A percentile compares a stretch with the other conserved stretches of the same genome.
Conservation (phyloP, 768 basidiomycete species). For the Mycena venus region DNA sequence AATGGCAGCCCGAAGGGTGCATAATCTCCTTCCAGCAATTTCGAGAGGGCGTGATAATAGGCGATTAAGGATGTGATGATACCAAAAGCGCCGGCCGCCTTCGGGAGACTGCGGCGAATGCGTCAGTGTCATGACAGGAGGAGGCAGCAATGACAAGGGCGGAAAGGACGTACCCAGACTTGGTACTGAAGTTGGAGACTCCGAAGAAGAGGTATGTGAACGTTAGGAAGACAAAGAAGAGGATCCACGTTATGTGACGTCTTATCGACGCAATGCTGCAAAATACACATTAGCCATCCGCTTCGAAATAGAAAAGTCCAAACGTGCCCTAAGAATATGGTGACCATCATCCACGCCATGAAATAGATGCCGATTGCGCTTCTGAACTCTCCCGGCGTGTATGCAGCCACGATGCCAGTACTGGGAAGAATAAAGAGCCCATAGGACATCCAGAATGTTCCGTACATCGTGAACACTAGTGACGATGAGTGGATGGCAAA, state of each 20-base stretch:
- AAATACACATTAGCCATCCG: neutral
- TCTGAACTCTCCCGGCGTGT: constrained; percentile 47
- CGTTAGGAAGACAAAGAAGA: constrained; percentile 66
- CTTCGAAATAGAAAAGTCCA: neutral
- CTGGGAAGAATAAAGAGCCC: constrained; percentile 64
- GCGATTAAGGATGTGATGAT: constrained; percentile 26
- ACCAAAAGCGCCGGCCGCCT: constrained; percentile 25
- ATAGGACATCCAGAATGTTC: constrained; percentile 76
- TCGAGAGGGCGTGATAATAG: constrained; percentile 23
- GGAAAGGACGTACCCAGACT: constrained; percentile 19
- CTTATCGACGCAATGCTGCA: constrained; percentile 64
- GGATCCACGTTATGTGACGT: constrained; percentile 62
- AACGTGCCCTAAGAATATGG: constrained; percentile 64
- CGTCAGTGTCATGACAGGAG: constrained; percentile 2
- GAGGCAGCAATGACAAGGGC: neutral
- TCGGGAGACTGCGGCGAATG: constrained; percentile 13
- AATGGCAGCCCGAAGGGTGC: constrained; percentile 24
- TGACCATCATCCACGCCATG: constrained; percentile 67
- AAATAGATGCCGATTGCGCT: constrained; percentile 70
- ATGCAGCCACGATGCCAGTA: constrained; percentile 57
- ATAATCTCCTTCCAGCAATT: constrained; percentile 20
- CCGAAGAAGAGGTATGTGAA: constrained; percentile 66
- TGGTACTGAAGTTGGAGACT: constrained; percentile 49
- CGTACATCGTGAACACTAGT: constrained; percentile 71
- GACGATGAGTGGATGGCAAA: constrained; percentile 2